A percentile compares a stretch with the other conserved stretches of the same genome.
Conservation (phyloP, 2,329 filamentous ascomycete genomes). For the Hymenoscyphus scutula region DNA sequence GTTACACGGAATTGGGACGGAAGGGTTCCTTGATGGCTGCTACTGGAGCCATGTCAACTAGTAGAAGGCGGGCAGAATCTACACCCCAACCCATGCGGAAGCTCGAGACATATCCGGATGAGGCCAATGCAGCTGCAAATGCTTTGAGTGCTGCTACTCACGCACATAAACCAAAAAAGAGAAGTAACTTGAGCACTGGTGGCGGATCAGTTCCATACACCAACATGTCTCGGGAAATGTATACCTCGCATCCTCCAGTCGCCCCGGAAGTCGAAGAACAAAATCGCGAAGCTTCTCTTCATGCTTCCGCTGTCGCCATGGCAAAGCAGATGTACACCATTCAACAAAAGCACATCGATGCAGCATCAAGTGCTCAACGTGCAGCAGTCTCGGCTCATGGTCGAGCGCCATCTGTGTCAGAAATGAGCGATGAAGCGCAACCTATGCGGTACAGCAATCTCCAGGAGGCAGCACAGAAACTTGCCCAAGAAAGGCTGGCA, state of each 20-base stretch:
- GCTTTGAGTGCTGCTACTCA: slow-evolving; percentile 71
- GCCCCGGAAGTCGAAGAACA: slow-evolving; percentile 71
- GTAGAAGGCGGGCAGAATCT: slow-evolving; percentile 59
- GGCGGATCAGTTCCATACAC: slow-evolving; percentile 66
- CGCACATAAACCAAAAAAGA: slow-evolving; percentile 41
- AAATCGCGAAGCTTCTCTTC: slow-evolving; percentile 67
- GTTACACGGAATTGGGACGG: slow-evolving; percentile 49
- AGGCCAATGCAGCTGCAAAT: slow-evolving; percentile 60
- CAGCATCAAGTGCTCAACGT: slow-evolving; percentile 26
- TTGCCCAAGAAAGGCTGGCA: slow-evolving; percentile 78
- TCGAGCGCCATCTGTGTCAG: slow-evolving; percentile 36
- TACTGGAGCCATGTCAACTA: slow-evolving; percentile 67
- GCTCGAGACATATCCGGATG: slow-evolving; percentile 51
- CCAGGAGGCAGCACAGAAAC: slow-evolving; percentile 82
- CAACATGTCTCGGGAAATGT: slow-evolving; percentile 72
- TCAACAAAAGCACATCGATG: slow-evolving; percentile 54
- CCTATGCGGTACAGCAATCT: slow-evolving; percentile 60
- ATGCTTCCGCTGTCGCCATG: slow-evolving; percentile 85
- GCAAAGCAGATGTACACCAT: slow-evolving; percentile 79
- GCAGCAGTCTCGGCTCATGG: slow-evolving; percentile 36
- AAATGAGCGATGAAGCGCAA: slow-evolving; percentile 41
- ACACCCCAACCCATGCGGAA: slow-evolving; percentile 44
- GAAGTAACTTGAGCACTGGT: slow-evolving; percentile 38
- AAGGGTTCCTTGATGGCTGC: slow-evolving; percentile 72
- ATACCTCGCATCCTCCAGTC: slow-evolving; percentile 71